phyloP scores from a whole-genome alignment of 495 filamentous ascomycete species.

The Lasiosphaeria ovina region DNA sequence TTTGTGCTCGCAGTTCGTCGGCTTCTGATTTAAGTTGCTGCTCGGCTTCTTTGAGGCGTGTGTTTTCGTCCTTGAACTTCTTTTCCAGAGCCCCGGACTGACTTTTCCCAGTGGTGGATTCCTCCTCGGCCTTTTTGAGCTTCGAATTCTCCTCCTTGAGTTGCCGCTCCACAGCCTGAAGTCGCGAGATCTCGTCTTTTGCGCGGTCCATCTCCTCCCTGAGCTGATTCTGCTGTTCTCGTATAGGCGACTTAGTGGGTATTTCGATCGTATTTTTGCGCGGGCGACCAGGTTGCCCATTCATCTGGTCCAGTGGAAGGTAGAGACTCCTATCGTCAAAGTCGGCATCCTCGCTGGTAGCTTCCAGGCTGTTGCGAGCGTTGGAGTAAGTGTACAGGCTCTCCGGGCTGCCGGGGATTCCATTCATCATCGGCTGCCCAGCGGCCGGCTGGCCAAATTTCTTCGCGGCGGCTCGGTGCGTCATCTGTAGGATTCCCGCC shows the following conservation, averaged over 20 bases:
- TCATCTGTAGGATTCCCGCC: slow-evolving; percentile 84
- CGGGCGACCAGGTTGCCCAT: slow-evolving; percentile 41
- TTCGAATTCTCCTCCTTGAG: slow-evolving; percentile 15
- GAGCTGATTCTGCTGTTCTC: slow-evolving; percentile 43
- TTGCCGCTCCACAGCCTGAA: slow-evolving; percentile 22
- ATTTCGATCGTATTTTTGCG: slow-evolving; percentile 43
- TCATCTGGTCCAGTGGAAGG: slow-evolving; percentile 63
- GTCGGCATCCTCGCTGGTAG: slow-evolving; percentile 48
- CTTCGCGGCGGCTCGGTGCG: slow-evolving; percentile 60
- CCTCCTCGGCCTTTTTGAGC: slow-evolving; percentile 31
- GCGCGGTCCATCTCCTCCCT: slow-evolving; percentile 39
- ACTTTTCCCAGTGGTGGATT: slow-evolving; percentile 33
- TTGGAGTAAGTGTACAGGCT: slow-evolving; percentile 62
- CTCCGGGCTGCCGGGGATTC: slow-evolving; percentile 65
- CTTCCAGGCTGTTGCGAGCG: slow-evolving; percentile 48
- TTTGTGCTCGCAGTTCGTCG: slow-evolving; percentile 30
- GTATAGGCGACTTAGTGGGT: slow-evolving; percentile 44
- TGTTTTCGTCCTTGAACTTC: slow-evolving; percentile 16
- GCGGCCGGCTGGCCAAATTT: slow-evolving; percentile 25
- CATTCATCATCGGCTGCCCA: slow-evolving; percentile 40
- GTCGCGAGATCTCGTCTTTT: slow-evolving; percentile 39
- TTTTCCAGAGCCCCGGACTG: slow-evolving; percentile 14
- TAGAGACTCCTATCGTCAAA: slow-evolving; percentile 86
- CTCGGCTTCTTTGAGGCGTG: slow-evolving; percentile 25
- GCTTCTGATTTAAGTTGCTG: slow-evolving; percentile 36